Percentiles rank a stretch among this genome's conserved stretches.
phyloP scores from a whole-genome alignment of 345 rosid species.

The Bretschneidera sinensis region DNA sequence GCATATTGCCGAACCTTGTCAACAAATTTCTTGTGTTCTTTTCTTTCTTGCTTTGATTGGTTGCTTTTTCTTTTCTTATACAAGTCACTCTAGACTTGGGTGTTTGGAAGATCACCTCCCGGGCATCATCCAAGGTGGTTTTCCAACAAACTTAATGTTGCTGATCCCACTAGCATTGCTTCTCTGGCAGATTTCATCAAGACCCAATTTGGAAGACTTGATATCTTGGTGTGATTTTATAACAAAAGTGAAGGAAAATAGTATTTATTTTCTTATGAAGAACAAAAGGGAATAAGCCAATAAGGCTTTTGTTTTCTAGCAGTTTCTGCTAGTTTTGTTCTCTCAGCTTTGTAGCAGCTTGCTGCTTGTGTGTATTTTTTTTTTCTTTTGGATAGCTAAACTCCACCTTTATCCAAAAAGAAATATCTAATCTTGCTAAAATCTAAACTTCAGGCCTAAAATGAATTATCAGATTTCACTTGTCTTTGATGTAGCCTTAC shows the following conservation, averaged over 20 bases:
- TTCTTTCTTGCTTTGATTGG: no score
- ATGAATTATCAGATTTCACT: background rate
- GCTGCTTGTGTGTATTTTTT: background rate
- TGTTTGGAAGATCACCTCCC: no score
- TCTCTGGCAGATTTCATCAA: constrained; percentile 18
- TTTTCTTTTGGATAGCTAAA: no score
- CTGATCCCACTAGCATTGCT: constrained; percentile 15
- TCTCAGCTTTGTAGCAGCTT: background rate
- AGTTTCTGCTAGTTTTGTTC: no score
- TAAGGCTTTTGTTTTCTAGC: background rate
- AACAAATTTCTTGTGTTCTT: no score
- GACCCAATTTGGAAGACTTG: constrained; percentile 19
- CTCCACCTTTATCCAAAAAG: no score
- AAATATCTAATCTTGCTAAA: no score
- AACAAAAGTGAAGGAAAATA: background rate
- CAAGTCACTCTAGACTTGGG: no score
- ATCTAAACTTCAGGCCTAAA: background rate
- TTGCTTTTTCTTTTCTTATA: no score
- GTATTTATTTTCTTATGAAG: background rate
- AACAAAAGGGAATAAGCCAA: background rate
- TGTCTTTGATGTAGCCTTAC: constrained; percentile 9
- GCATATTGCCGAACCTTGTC: no score
- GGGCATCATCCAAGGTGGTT: no score
- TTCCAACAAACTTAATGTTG: constrained; percentile 19
- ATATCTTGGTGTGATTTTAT: constrained; percentile 12